Evolutionary conservation across 345 rosid genomes (phyloP), one percentile per base, ranked within the genome.

Genomic region (Eutrema yunnanense): DNA sequence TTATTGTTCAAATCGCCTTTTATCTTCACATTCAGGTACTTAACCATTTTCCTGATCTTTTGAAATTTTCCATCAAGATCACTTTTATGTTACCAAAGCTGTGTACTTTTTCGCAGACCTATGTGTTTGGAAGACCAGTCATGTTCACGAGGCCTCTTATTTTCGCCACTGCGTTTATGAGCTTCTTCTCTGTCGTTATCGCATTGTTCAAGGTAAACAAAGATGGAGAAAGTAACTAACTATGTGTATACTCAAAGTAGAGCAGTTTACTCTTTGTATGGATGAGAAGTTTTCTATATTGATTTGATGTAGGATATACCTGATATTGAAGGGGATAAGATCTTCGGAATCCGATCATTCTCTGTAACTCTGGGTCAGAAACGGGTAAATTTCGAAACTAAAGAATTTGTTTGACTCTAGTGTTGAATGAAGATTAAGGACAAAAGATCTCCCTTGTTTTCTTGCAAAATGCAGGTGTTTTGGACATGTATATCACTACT

Each of bases 111-210:
- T 37, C 1, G 65, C 89, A 94, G 98, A 88, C 77, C 46, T 97
- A 94, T 29, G 92, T 94, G 72, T 89, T 76, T 65, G 62, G 84
- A 73, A 89, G 96, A 78, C 84, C 90, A 48, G 76, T 82, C 43
- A 67, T 79, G 55, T 75, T 91, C 75, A 81, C 98, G 0, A 85
- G 84, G 72, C 92, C 98, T 33, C 77, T 94, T 67, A 89, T 91
- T 9, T 94, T 94, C 57, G 96, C 98, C 11, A 89, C 95, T 69
- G 95, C 91, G 53, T 91, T 94, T 81, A 94, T 94, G 97, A 88
- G 96, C 84, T 94, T 94, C 84, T 91, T 94, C 84, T 91, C 98
- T 19, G 87, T 91, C 5, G 98, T 91, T 38, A 94, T 94, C 13
- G 98, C 98, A 52, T 79, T 94, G 68, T 94, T 94, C 77, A 94